Evolutionary conservation across 345 rosid genomes (phyloP), one percentile per base, ranked within the genome.

Genomic region (Acer yangbiense): DNA sequence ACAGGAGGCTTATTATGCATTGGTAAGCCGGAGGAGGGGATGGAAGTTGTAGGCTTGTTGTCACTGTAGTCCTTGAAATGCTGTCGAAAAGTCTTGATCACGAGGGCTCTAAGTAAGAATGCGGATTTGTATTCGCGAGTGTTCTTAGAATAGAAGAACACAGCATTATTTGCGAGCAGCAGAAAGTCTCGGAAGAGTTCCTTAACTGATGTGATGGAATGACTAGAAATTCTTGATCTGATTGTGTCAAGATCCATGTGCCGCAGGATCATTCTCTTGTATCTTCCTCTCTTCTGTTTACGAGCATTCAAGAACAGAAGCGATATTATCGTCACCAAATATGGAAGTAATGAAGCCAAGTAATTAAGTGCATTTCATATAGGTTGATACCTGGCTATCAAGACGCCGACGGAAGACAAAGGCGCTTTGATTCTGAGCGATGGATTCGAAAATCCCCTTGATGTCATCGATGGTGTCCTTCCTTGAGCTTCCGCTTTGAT

Each of bases 121-220:
- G 92, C 99, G 0, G 94, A 90, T 86, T 95, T 93, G 80, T 92
- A 82, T 68, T 95, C 99, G 3, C 92, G 91, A 3, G 98, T 95
- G 82, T 84, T 93, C 80, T 83, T 88, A 44, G 96, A 88, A 67
- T 93, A 93, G 76, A 95, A 93, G 35, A 90, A 87, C 69, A 91
- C 69, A 7, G 93, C 92, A 46, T 95, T 95, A 82, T 92, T 95
- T 0, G 93, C 90, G 13, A 95, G 86, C 21, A 93, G 88, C 68
- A 95, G 81, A 75, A 95, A 77, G 64, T 95, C 93, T 54, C 91
- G 85, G 79, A 84, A 93, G 23, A 95, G 85, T 81, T 92, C 97
- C 60, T 82, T 79, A 2, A 82, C 84, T 46, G 98, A 89, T 13
- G 81, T 72, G 68, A 87, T 80, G 55, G 83, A 76, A 25, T 77